Percentiles rank a stretch among this genome's conserved stretches.
These are phyloP conservation scores for Mucor lusitanicus DNA, from an alignment of 371 early-diverging fungal genomes.

Conservation along the genomic window DNA sequence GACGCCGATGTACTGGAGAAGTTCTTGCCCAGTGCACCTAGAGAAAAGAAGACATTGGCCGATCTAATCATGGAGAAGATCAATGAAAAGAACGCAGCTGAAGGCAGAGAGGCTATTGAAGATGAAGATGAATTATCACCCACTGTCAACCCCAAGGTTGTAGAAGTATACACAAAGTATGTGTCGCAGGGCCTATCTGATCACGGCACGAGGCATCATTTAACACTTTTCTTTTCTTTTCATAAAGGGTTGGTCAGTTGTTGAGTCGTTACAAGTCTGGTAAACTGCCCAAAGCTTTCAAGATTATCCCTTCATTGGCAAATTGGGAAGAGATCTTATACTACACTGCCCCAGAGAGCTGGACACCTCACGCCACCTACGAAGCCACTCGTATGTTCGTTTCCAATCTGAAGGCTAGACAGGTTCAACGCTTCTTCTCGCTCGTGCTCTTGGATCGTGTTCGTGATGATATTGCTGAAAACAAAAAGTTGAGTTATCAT, in stretches of 20 bases:
- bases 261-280: slow-evolving; percentile 95
- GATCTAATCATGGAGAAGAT: slow-evolving; percentile 96
- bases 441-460: slow-evolving; percentile 89
- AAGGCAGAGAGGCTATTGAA: slow-evolving; percentile 33
- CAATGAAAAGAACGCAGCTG: slow-evolving; percentile 67
- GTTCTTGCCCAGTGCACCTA: slow-evolving; percentile 86
- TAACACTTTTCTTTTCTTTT: slow-evolving; percentile 3
- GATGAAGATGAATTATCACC: slow-evolving; percentile 50
- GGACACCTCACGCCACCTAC: slow-evolving; percentile 96
- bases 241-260: slow-evolving; percentile 83
- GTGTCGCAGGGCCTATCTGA: slow-evolving; percentile 10
- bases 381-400: slow-evolving; percentile 96
- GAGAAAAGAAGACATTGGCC: slow-evolving; percentile 83
- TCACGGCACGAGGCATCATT: neutral
- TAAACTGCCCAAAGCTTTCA: slow-evolving; percentile 97
- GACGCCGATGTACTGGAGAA: slow-evolving; percentile 82
- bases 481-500: slow-evolving; percentile 95
- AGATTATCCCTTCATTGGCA: slow-evolving; percentile 92
- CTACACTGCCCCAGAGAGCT: slow-evolving; percentile 87
- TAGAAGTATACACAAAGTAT: slow-evolving; percentile 93
- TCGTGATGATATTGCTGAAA: slow-evolving; percentile 92
- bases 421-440: slow-evolving; percentile 90
- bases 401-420: slow-evolving; percentile 89
- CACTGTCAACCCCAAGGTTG: slow-evolving; percentile 84
- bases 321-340: slow-evolving; percentile 98